These are phyloP conservation scores for Saxispiralis lemnorum DNA, from an alignment of 495 filamentous ascomycete species.

Conservation along the genomic window DNA sequence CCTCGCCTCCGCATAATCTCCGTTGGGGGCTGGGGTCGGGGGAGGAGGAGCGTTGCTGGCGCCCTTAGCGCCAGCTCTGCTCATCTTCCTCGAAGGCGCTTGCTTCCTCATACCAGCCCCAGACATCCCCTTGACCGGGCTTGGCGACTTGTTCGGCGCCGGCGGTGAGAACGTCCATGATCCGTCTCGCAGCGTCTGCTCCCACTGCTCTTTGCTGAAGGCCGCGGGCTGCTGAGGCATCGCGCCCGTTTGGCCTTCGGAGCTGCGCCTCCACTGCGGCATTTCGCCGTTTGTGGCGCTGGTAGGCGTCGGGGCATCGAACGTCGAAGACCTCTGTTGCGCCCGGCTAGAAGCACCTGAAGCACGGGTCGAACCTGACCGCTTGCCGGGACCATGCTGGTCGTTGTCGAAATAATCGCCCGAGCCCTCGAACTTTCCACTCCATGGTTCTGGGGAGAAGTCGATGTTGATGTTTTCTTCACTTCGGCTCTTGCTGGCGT, in stretches of 20 bases:
- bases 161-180: slow-evolving; percentile 29
- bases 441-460: slow-evolving; percentile 45
- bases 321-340: neutral
- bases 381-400: slow-evolving; percentile 5
- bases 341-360: neutral
- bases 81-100: slow-evolving; percentile 9
- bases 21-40: neutral
- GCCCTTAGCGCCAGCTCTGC: neutral
- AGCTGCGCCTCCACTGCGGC: neutral
- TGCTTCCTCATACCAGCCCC: slow-evolving; percentile 5
- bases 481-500: slow-evolving; percentile 33
- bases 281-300: neutral
- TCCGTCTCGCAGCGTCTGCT: slow-evolving; percentile 41
- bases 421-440: slow-evolving; percentile 33
- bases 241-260: neutral
- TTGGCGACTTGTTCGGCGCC: slow-evolving; percentile 6
- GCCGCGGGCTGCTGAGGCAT: slow-evolving; percentile 17
- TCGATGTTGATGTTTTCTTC: slow-evolving; percentile 62
- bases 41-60: neutral
- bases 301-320: neutral
- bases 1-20: neutral
- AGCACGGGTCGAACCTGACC: neutral
- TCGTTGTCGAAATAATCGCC: slow-evolving; percentile 26
- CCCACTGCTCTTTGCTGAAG: slow-evolving; percentile 53
- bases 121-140: slow-evolving; percentile 5